A percentile compares a stretch with the other conserved stretches of the same genome.
phyloP scores from a whole-genome alignment of 2,329 filamentous ascomycete genomes.

The Coniochaeta sp. region DNA sequence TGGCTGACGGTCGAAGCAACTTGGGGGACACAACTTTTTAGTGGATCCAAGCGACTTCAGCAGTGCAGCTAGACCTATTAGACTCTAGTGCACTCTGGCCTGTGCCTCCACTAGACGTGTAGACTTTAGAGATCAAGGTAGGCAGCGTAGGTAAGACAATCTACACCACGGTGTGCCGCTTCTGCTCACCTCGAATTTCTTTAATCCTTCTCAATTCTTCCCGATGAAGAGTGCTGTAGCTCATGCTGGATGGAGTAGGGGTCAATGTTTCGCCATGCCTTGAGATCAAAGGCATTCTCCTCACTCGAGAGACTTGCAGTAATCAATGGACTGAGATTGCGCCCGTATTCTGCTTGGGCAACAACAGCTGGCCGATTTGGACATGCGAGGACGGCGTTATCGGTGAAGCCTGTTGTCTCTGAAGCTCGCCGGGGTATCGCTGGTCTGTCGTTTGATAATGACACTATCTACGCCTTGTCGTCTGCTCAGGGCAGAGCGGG shows the following conservation, averaged over 20 bases:
- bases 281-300: constrained; percentile 9
- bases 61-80: too few relatives aligned
- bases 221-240: neutral
- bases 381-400: neutral
- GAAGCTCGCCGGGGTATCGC: neutral
- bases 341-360: neutral
- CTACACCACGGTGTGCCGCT: neutral
- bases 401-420: neutral
- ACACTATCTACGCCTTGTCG: constrained; percentile 88
- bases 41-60: neutral
- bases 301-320: neutral
- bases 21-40: neutral
- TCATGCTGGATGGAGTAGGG: neutral
- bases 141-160: too few relatives aligned
- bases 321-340: neutral
- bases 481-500: constrained; percentile 79
- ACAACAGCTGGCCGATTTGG: neutral
- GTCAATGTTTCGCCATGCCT: constrained; percentile 21
- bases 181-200: neutral
- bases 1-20: too few relatives aligned
- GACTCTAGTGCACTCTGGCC: too few relatives aligned
- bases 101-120: neutral
- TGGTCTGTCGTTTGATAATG: constrained; percentile 18
- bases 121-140: too few relatives aligned
- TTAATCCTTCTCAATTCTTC: neutral